Evolutionary conservation across 1,284 basidiomycete species (phyloP).

Genomic region (Apiotrichum domesticum): DNA sequence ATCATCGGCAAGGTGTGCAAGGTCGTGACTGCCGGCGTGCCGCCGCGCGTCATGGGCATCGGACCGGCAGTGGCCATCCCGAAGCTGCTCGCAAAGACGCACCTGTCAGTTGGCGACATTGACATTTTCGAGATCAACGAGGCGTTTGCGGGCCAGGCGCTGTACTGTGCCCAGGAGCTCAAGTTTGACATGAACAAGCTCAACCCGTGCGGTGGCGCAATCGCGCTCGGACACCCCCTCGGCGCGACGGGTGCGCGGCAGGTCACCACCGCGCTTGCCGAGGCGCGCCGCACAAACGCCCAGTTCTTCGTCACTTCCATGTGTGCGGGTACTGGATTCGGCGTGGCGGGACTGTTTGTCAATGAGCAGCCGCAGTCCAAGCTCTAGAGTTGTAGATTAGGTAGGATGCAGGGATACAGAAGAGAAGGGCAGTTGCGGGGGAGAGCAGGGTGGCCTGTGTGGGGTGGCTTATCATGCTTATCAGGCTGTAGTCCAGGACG

Average conservation of each 20-base stretch:
- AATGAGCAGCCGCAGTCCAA: constrained; percentile 7
- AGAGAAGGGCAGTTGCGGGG: too few species aligned
- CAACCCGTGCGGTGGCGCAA: constrained; percentile 81
- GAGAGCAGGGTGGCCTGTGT: too few species aligned
- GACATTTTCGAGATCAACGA: constrained; percentile 86
- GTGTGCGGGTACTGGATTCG: constrained; percentile 74
- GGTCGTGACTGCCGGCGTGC: constrained; percentile 67
- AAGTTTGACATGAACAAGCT: constrained; percentile 68
- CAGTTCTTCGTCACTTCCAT: constrained; percentile 84
- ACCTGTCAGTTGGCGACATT: constrained; percentile 63
- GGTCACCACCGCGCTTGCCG: constrained; percentile 74
- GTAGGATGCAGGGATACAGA: neutral
- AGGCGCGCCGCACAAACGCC: constrained; percentile 62
- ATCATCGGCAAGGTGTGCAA: constrained; percentile 83
- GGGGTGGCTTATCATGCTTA: too few species aligned
- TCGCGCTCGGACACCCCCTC: constrained; percentile 44
- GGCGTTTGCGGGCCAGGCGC: constrained; percentile 76
- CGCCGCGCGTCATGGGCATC: constrained; percentile 79
- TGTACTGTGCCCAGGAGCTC: constrained; percentile 69
- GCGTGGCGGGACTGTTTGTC: constrained; percentile 16
- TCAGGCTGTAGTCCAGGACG: too few species aligned
- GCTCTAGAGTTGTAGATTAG: neutral
- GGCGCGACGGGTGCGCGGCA: constrained; percentile 72
- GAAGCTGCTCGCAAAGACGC: constrained; percentile 58
- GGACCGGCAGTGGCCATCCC: constrained; percentile 85